phyloP scores from a whole-genome alignment of 495 filamentous ascomycete species.

The Neurospora tetrasperma region DNA sequence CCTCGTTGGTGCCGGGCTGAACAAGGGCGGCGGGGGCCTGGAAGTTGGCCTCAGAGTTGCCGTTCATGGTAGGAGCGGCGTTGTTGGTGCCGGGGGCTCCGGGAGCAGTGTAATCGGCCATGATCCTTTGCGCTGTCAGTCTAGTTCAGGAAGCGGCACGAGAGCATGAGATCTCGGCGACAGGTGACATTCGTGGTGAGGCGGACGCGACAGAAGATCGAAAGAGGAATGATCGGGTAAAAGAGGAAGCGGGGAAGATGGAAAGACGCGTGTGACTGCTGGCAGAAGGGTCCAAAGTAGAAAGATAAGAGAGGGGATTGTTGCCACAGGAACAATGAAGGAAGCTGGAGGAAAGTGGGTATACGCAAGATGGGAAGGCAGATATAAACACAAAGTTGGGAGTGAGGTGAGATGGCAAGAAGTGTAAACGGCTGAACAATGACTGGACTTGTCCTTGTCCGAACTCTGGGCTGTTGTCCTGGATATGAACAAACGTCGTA shows the following conservation, averaged over 20 bases:
- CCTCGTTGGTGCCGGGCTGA: constrained; percentile 14
- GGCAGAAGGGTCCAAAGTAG: neutral
- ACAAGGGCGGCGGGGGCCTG: constrained; percentile 5
- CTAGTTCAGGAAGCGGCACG: neutral
- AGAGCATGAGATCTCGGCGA: neutral
- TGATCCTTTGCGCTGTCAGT: constrained; percentile 5
- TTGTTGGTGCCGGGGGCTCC: constrained; percentile 15
- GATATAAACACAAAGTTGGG: neutral
- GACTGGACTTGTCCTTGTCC: neutral
- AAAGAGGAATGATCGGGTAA: neutral
- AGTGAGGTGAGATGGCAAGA: neutral
- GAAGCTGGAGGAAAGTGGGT: neutral
- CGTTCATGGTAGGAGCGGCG: constrained; percentile 21
- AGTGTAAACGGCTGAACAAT: neutral
- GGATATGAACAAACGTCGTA: neutral
- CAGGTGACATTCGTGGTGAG: neutral
- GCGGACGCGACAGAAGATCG: neutral
- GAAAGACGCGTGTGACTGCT: neutral
- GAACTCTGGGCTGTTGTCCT: neutral
- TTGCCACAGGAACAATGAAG: neutral
- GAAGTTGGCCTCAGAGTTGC: constrained; percentile 14
- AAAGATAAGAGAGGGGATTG: neutral
- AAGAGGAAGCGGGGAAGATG: neutral
- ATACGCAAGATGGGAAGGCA: neutral
- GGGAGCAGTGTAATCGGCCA: constrained; percentile 20